Base-by-base conservation (phyloP, 148 eudicot species). In the Rhododendron simsii region DNA sequence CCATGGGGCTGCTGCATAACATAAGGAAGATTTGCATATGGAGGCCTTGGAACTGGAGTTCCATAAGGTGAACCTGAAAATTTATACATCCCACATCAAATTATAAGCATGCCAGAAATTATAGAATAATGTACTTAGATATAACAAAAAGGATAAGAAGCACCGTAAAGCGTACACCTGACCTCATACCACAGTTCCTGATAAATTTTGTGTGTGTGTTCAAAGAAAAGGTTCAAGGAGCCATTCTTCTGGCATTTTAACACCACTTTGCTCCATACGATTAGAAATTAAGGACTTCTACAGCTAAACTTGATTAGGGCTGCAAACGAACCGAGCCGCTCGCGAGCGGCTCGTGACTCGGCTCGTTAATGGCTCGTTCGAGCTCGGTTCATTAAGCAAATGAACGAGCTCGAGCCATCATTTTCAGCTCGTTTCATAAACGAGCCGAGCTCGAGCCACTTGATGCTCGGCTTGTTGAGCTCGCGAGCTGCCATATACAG, bases 11-110 rank as follows among this genome's bases (percentile, higher is more conserved):
- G 84, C 35, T 4, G 35, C 84, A 61, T 82, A 71, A 71, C 44
- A 11, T 33, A 44, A 20, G 84, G 80, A 50, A 15, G 20, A 81
- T 35, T 86, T 86, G 69, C 80, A 81, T 69, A 69, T 71, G 69
- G 61, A 80, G 84, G 87, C 44, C 78, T 45, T 44, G 59, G 57
- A 78, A 63, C 83, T 21, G 51, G 84, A 69, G 71, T 48, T 69
- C 41, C 80, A 50, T 65, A 69, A 14, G 79, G 80, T n/a, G 82
- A 81, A 39, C 84, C 83, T 81, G 44, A 69, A 85, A 67, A 33
- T 26, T 35, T 47, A 80, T 44, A 85, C 4, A 30, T 8, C 47
- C 67, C 0, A 41, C 16, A 57, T 81, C 37, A 39, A 81, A 10
- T 23, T 23, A 45, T 12, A 82, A 23, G 7, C 2, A 11, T n/a